phyloP scores from a whole-genome alignment of 1,284 basidiomycete genomes.

The Tausonia pullulans region DNA sequence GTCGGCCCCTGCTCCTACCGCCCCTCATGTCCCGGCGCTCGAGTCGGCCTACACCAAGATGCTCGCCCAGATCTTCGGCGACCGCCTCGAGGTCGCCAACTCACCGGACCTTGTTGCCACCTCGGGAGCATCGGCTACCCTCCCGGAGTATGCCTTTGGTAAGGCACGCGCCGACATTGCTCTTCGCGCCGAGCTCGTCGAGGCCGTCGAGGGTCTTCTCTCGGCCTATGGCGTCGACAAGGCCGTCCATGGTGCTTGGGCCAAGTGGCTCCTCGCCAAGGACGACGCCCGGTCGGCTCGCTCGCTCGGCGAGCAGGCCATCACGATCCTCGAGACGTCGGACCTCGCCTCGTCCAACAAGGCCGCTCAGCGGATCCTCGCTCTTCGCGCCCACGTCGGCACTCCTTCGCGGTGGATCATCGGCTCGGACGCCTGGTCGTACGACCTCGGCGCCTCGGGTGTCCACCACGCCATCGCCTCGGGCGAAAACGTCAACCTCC shows the following conservation, averaged over 20 bases:
- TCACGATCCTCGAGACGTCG: conserved; percentile 43
- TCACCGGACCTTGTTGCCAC: conserved; percentile 58
- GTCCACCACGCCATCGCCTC: conserved; percentile 90
- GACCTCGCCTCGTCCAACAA: conserved; percentile 34
- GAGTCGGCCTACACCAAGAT: conserved; percentile 87
- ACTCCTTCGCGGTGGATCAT: conserved; percentile 83
- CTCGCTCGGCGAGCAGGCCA: conserved; percentile 50
- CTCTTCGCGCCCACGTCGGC: conserved; percentile 51
- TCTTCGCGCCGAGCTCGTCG: conserved; percentile 52
- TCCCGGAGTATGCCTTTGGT: conserved; percentile 87
- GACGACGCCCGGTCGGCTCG: conserved; percentile 49
- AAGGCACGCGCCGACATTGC: conserved; percentile 73
- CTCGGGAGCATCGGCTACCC: conserved; percentile 63
- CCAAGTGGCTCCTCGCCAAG: conserved; percentile 63
- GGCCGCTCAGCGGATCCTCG: conserved; percentile 47
- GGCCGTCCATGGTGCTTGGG: conserved; percentile 59
- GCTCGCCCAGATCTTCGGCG: conserved; percentile 63
- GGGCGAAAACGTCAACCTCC: conserved; percentile 82
- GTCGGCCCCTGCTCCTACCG: conserved; percentile 28
- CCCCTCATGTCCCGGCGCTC: conserved; percentile 67
- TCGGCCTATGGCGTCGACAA: conserved; percentile 36
- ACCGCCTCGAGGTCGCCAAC: conserved; percentile 75
- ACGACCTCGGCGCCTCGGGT: conserved; percentile 92
- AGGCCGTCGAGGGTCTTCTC: conserved; percentile 47
- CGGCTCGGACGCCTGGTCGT: conserved; percentile 94